Percentiles rank a stretch among this genome's conserved stretches.
Conservation (phyloP, 768 basidiomycete genomes). For the Brasilioporus rufonigricans region DNA sequence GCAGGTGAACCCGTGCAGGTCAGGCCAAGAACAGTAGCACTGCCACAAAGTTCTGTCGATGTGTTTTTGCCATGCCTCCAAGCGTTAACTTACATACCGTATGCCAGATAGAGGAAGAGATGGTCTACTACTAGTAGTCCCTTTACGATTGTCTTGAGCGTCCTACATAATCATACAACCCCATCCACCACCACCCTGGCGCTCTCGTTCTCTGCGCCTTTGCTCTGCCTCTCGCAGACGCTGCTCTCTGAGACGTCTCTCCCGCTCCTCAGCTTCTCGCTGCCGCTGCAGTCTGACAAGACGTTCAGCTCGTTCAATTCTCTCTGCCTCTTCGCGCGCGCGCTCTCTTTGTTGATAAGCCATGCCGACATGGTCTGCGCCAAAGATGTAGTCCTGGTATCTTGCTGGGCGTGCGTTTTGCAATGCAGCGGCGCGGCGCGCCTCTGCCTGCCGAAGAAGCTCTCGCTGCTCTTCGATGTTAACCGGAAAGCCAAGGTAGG, state of each 20-base stretch:
- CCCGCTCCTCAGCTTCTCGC: conserved; percentile 1
- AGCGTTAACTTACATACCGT: no score
- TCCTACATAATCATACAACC: conserved; percentile 27
- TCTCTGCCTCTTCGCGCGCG: not conserved
- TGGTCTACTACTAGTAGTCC: no score
- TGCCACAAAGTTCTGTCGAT: no score
- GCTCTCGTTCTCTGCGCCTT: conserved; percentile 5
- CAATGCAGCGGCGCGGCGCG: conserved; percentile 2
- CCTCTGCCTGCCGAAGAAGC: conserved; percentile 13
- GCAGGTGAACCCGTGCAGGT: no score
- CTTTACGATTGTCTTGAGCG: no score
- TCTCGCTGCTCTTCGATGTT: conserved; percentile 23
- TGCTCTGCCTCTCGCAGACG: conserved; percentile 4
- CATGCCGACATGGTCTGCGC: not conserved
- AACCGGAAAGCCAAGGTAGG: conserved; percentile 12
- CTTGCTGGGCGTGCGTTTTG: not conserved
- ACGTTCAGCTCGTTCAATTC: not conserved
- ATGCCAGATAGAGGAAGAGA: no score
- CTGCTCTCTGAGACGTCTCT: conserved; percentile 5
- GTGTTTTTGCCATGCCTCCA: no score
- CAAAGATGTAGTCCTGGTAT: not conserved
- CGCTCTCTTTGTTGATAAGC: not conserved
- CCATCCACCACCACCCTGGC: conserved; percentile 17
- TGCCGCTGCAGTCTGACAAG: not conserved
- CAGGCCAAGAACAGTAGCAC: no score